These are phyloP conservation scores for Albugo candida DNA, from an alignment of 352 stramenopile species.

Conservation along the genomic window DNA sequence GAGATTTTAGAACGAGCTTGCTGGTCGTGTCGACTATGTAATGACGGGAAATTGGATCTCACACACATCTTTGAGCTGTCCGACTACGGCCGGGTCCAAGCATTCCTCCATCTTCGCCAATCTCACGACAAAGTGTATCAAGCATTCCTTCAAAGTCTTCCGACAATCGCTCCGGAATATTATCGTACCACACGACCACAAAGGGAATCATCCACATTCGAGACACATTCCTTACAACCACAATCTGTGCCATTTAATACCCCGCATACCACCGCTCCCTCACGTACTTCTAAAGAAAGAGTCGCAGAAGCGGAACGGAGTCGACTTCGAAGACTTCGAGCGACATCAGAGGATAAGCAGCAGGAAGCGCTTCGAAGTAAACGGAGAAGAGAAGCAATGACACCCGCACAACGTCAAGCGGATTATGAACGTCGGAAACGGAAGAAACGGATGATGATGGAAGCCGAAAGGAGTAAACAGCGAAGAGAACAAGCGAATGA, in stretches of 20 bases:
- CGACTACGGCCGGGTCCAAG: slow-evolving; percentile 32
- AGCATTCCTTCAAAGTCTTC: slow-evolving; percentile 15
- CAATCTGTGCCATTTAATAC: background rate
- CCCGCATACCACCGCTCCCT: slow-evolving; percentile 1
- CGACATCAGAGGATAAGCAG: slow-evolving; percentile 23
- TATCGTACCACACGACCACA: background rate
- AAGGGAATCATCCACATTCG: background rate
- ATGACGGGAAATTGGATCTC: slow-evolving; percentile 26
- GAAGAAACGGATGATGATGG: slow-evolving; percentile 28
- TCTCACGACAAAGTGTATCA: slow-evolving; percentile 34
- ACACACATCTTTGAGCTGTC: slow-evolving; percentile 43
- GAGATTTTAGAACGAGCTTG: slow-evolving; percentile 55
- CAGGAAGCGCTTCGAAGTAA: slow-evolving; percentile 34
- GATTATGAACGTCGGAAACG: slow-evolving; percentile 39
- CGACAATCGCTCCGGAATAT: background rate
- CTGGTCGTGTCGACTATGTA: slow-evolving; percentile 56
- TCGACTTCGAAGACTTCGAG: slow-evolving; percentile 24
- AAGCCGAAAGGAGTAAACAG: slow-evolving; percentile 24
- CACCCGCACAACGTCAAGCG: slow-evolving; percentile 34
- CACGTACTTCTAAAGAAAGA: slow-evolving; percentile 9
- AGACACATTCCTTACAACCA: no score
- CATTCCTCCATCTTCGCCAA: slow-evolving; percentile 39
- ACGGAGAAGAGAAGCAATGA: slow-evolving; percentile 34
- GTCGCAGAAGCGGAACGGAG: slow-evolving; percentile 36
- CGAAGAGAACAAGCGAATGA: slow-evolving; percentile 25